These are phyloP conservation scores for Quambalaria eucalypti DNA, from an alignment of 1,284 basidiomycete species.

Conservation along the genomic window DNA sequence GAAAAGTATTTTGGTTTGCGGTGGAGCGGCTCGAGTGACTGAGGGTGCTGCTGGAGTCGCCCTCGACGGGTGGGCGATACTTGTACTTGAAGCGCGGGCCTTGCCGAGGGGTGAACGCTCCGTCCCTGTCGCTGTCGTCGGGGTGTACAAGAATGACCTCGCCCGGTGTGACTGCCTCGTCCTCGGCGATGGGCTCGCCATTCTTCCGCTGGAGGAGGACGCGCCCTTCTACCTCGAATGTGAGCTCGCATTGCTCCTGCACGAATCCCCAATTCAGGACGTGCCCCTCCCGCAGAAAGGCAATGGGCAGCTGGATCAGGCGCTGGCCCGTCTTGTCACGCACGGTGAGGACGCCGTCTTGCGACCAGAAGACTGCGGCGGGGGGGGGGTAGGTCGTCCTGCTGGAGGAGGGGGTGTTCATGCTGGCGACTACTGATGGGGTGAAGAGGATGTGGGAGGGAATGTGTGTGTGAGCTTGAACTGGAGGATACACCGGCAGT, in stretches of 20 bases:
- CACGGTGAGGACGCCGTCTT: not conserved
- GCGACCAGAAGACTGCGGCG: too few species aligned
- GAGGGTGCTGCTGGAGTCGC: not conserved
- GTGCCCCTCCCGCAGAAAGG: not conserved
- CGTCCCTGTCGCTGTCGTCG: too few species aligned
- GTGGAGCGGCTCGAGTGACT: conserved; percentile 3
- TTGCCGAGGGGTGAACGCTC: not conserved
- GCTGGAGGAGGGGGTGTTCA: too few species aligned
- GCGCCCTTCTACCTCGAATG: not conserved
- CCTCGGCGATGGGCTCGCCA: not conserved
- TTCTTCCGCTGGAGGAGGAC: not conserved
- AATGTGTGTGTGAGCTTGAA: too few species aligned
- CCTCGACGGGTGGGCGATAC: not conserved
- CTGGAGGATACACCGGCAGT: too few species aligned
- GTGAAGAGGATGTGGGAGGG: too few species aligned
- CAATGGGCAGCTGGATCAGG: not conserved
- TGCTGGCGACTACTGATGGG: too few species aligned
- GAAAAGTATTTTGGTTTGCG: conserved; percentile 3
- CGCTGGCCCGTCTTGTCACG: not conserved
- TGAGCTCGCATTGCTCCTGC: not conserved
- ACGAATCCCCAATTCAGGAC: not conserved
- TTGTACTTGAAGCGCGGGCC: conserved; percentile 6
- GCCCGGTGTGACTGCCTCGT: not conserved
- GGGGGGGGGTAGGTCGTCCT: too few species aligned
- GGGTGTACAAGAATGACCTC: not conserved